phyloP scores from a whole-genome alignment of 139 green algal genomes.

The Chlorella ohadii region DNA sequence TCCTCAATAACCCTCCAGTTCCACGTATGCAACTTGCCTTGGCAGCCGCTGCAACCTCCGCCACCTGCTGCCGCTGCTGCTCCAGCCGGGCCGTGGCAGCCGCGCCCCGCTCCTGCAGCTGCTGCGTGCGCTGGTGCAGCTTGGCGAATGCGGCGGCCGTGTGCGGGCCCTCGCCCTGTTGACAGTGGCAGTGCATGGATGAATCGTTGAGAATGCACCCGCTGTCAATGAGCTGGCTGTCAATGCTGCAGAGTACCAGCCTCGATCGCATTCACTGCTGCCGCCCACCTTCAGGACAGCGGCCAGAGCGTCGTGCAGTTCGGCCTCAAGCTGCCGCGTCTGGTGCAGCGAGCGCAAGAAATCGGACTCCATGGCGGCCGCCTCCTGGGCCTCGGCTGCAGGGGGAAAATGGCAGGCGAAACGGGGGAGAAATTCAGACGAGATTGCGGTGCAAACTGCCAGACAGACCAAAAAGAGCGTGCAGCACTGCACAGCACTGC shows the following conservation, averaged over 20 bases:
- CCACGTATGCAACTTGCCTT: neutral
- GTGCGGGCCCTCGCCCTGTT: neutral
- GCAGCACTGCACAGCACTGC: too few species aligned
- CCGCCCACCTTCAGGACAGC: slow-evolving; percentile 25
- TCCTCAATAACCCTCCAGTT: too few species aligned
- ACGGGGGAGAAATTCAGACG: too few species aligned
- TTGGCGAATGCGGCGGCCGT: neutral
- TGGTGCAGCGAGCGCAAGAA: slow-evolving; percentile 48
- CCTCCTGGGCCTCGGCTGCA: slow-evolving; percentile 40
- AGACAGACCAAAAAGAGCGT: too few species aligned
- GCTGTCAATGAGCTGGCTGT: too few species aligned
- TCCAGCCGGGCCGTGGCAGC: neutral
- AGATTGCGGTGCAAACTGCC: too few species aligned
- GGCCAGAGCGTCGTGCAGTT: slow-evolving; percentile 20
- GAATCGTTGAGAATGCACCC: too few species aligned
- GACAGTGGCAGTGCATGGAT: too few species aligned
- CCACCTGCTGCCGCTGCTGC: slow-evolving; percentile 13
- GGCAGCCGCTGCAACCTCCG: neutral
- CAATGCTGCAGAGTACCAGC: too few species aligned
- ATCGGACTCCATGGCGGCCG: slow-evolving; percentile 39
- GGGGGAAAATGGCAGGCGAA: neutral
- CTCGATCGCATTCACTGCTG: too few species aligned
- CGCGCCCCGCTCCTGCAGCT: slow-evolving; percentile 4
- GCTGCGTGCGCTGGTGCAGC: neutral
- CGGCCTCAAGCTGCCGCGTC: slow-evolving; percentile 38